Base-by-base conservation (phyloP, 1,284 basidiomycete genomes). In the Schizophyllum amplum region DNA sequence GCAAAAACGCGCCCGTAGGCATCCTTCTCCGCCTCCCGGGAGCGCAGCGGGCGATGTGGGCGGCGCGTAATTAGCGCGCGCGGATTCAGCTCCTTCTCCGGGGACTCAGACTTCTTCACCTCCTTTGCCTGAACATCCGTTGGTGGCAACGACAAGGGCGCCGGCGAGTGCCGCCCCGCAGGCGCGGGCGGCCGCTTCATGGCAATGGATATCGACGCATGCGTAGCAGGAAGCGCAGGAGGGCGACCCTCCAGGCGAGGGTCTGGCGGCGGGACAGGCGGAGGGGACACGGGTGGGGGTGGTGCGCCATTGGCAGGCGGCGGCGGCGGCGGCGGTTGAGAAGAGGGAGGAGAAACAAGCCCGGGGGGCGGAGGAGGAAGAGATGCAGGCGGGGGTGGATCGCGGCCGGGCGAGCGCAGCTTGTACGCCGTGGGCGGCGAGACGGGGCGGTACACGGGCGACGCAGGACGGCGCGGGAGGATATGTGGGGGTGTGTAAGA, bases 1-100 rank as follows among this genome's bases (percentile, higher is more conserved):
- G 77, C 71, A 63, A 97, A 93, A 2, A 72, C 72, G 58, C 81
- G 81, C 2, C 83, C 82, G 65, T 89, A 90, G 0, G 78, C 81
- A 47, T 72, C 70, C 61, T 76, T 68, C 66, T 95, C 93, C 59
- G 88, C 81, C 59, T 85, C 83, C 22, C 75, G 71, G 2, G 84
- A 75, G 56, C 85, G 77, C n/a, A 76, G 75, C 1, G 75, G 68
- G 1, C 75, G 72, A 51, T 71, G 61, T 20, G 69, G 69, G 63
- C 69, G 67, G 61, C 69, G 64, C 65, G 62, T 63, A 53, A 59
- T 42, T 24, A 60, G 57, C 11, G 55, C 55, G 61, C 65, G 27
- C 47, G 58, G 64, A 63, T 62, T 66, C 24, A 64, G 66, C 11
- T 66, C 59, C 21, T 64, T 57, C 54, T 67, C 69, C 7, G 64